Evolutionary conservation across 1,139 yeast genomes (phyloP).

Genomic region (Blastobotrys capitulatus): DNA sequence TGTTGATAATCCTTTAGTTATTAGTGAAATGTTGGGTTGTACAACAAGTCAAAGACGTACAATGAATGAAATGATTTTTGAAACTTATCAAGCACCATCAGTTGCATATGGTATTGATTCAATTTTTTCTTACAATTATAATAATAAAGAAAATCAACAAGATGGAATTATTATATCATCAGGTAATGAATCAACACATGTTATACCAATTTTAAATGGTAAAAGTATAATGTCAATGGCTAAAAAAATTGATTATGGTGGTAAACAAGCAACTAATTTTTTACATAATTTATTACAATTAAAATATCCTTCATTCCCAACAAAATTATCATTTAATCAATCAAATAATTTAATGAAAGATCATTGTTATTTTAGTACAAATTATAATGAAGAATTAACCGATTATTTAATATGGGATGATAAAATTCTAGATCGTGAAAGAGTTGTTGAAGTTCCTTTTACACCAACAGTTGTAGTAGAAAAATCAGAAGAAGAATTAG

Average conservation of each 20-base stretch:
- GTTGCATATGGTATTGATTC: slow-evolving; percentile 79
- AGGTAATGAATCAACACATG: slow-evolving; percentile 77
- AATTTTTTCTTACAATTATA: slow-evolving; percentile 59
- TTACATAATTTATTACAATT: slow-evolving; percentile 59
- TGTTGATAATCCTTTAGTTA: slow-evolving; percentile 73
- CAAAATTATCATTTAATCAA: slow-evolving; percentile 59
- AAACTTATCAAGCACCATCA: slow-evolving; percentile 69
- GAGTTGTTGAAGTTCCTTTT: slow-evolving; percentile 79
- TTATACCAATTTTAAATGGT: slow-evolving; percentile 74
- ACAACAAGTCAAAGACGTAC: slow-evolving; percentile 63
- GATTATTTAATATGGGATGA: slow-evolving; percentile 45
- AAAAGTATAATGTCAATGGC: slow-evolving; percentile 60
- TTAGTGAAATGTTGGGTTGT: slow-evolving; percentile 72
- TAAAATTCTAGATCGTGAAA: slow-evolving; percentile 57
- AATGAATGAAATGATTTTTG: slow-evolving; percentile 78
- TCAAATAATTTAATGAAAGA: slow-evolving; percentile 64
- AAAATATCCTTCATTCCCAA: slow-evolving; percentile 90
- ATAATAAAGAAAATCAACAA: slow-evolving; percentile 23
- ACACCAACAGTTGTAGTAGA: slow-evolving; percentile 57
- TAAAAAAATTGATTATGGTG: slow-evolving; percentile 91
- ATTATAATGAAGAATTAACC: slow-evolving; percentile 62
- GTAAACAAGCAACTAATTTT: slow-evolving; percentile 62
- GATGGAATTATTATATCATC: slow-evolving; percentile 71
- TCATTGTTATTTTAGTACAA: slow-evolving; percentile 68
- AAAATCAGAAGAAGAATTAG: slow-evolving; percentile 79